Base-by-base conservation (phyloP, 2,329 filamentous ascomycete species). In the Madurella fahalii region DNA sequence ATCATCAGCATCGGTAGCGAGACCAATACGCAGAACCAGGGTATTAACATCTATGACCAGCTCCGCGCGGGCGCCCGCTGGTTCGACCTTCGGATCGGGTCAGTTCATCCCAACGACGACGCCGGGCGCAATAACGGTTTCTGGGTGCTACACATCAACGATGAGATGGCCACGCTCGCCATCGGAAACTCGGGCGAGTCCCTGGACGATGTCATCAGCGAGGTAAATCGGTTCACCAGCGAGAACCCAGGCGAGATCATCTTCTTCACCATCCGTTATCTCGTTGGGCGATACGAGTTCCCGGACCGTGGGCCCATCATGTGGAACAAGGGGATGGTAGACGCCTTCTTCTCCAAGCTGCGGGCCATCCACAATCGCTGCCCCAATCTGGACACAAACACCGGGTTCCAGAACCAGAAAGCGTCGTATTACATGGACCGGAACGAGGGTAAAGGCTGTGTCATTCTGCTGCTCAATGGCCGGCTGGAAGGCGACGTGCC, bases 11-110 rank as follows among this genome's bases (percentile, higher is more conserved):
- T 73, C 11, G 74, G 71, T 3, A 64, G 64, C 16, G 63, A 65
- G n/a, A 57, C 63, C 11, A 77, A 78, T 53, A 76, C 72, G 0
- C 71, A 75, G 54, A 75, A 73, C 0, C 77, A 80, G 49, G 71
- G 71, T 12, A 63, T 77, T 45, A 68, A 69, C 57, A 71, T 77
- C 50, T 72, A 73, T 57, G 64, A 73, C 43, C 77, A 80, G 55
- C 70, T 79, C 11, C 67, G 69, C 17, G 69, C 69, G 3, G 77
- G 77, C 0, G 69, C 76, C 4, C 69, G 77, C 9, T 76, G 72
- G 58, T 78, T 79, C 52, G 77, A 80, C 56, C 64, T 79, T 5
- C 69, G 77, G 1, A 69, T 77, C 2, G 72, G 72, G 17, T 65
- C 73, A 9, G 67, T 70, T 13, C 56, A 62, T 44, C 39, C 51